A percentile compares a stretch with the other conserved stretches of the same genome.
phyloP scores from a whole-genome alignment of 2,329 filamentous ascomycete genomes.

The Colletotrichum tofieldiae region DNA sequence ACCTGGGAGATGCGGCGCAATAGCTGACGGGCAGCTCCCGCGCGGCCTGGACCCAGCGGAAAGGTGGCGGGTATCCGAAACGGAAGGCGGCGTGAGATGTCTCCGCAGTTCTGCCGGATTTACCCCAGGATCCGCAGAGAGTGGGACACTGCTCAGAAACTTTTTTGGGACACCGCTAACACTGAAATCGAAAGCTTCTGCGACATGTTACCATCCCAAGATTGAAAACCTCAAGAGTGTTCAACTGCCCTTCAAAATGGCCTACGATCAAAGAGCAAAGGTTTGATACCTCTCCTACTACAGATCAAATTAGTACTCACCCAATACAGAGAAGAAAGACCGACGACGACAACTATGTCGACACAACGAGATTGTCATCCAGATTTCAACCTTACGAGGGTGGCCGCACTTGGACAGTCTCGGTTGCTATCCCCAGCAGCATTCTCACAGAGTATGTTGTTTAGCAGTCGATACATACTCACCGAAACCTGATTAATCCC shows the following conservation, averaged over 20 bases:
- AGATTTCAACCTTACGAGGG: constrained; percentile 75
- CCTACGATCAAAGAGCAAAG: constrained; percentile 44
- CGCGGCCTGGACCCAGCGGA: constrained; percentile 34
- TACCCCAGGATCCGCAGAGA: constrained; percentile 38
- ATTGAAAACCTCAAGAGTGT: neutral
- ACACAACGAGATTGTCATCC: constrained; percentile 73
- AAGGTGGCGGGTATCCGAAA: constrained; percentile 31
- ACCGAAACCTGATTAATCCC: neutral
- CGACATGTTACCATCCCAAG: constrained; percentile 3
- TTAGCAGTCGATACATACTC: neutral
- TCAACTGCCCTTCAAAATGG: constrained; percentile 19
- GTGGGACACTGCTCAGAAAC: constrained; percentile 37
- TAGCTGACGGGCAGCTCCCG: constrained; percentile 26
- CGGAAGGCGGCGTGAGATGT: constrained; percentile 46
- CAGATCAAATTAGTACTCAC: neutral
- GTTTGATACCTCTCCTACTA: neutral
- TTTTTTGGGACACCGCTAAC: constrained; percentile 36
- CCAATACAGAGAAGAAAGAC: constrained; percentile 66
- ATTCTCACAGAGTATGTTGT: constrained; percentile 78
- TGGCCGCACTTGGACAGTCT: constrained; percentile 81
- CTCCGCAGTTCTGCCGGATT: constrained; percentile 46
- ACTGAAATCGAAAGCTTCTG: neutral
- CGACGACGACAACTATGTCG: constrained; percentile 59
- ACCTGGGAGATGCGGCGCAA: constrained; percentile 7
- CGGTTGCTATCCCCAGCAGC: constrained; percentile 84